Base-by-base conservation (phyloP, 139 green algal species). In the Volvox africanus region DNA sequence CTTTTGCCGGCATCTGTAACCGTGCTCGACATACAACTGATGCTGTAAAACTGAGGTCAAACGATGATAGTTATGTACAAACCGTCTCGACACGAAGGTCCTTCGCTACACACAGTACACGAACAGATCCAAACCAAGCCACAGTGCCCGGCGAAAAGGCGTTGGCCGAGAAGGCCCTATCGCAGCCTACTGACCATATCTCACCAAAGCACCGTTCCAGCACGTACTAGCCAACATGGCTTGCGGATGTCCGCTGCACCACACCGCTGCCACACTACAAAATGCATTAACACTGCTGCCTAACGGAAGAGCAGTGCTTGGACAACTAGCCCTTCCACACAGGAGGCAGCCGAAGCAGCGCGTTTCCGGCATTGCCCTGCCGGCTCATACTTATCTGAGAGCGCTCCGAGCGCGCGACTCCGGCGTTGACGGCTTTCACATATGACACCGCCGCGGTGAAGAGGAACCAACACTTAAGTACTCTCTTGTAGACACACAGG, bases 111-210 rank as follows among this genome's bases (percentile, higher is more conserved):
- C 80, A 71, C 80, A 71, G 24, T 71, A 71, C 26, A 26, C 24
- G 28, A 71, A 86, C 44, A 21, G 50, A 73, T 73, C 80, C 80
- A 86, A 84, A 86, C 55, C 50, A 86, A 86, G 80, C 80, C 80
- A 67, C 78, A 73, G 50, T n/a, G n/a, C 30, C 24, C 26, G 28
- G 26, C 44, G 44, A n/a, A n/a, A n/a, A 71, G 28, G 21, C 37
- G 80, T 18, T 68, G 36, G n/a, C 80, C 50, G 80, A 24, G 20
- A 13, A 71, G 80, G 80, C 80, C 50, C 69, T 86, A 71, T 86
- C 80, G 80, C 80, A 86, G 80, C 80, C 80, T 86, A 73, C 80
- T 44, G 80, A 21, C 24, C 50, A 20, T 26, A 18, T 44, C 80
- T 55, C 50, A 73, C 55, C 80, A 30, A 37, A 86, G 14, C 80